These are phyloP conservation scores for Geotrichum carabidarum DNA, from an alignment of 1,139 yeast species.

Conservation along the genomic window DNA sequence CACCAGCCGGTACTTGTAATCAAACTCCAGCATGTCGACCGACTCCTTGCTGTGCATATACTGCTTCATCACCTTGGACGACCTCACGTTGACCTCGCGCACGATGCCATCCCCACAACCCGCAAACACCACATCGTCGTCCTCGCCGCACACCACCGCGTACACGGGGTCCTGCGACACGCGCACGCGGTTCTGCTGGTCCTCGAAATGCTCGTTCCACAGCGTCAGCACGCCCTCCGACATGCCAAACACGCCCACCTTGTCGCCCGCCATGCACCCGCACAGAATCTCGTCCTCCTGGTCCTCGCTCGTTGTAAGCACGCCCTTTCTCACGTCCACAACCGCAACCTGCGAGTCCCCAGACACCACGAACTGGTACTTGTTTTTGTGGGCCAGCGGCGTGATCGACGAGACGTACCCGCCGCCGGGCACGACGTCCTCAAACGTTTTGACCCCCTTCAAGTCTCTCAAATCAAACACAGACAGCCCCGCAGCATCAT, in stretches of 20 bases:
- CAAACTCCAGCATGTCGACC: conserved; percentile 78
- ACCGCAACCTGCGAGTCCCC: conserved; percentile 82
- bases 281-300: conserved; percentile 89
- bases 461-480: conserved; percentile 56
- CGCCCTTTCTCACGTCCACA: conserved; percentile 71
- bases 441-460: conserved; percentile 39
- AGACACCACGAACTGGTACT: conserved; percentile 73
- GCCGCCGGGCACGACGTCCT: conserved; percentile 56
- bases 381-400: conserved; percentile 50
- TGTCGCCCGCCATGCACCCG: conserved; percentile 57
- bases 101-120: conserved; percentile 83
- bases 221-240: conserved; percentile 88
- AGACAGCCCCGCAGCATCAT: conserved; percentile 65
- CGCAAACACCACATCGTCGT: conserved; percentile 70
- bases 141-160: conserved; percentile 68
- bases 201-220: conserved; percentile 71
- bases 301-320: conserved; percentile 61
- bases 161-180: conserved; percentile 75
- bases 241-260: conserved; percentile 72
- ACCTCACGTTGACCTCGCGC: conserved; percentile 59
- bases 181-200: conserved; percentile 76
- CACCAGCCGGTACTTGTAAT: conserved; percentile 68
- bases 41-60: conserved; percentile 58
- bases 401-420: conserved; percentile 57
- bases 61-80: conserved; percentile 60